phyloP scores from a whole-genome alignment of 2,329 filamentous ascomycete genomes.

The Fusarium aywerte region DNA sequence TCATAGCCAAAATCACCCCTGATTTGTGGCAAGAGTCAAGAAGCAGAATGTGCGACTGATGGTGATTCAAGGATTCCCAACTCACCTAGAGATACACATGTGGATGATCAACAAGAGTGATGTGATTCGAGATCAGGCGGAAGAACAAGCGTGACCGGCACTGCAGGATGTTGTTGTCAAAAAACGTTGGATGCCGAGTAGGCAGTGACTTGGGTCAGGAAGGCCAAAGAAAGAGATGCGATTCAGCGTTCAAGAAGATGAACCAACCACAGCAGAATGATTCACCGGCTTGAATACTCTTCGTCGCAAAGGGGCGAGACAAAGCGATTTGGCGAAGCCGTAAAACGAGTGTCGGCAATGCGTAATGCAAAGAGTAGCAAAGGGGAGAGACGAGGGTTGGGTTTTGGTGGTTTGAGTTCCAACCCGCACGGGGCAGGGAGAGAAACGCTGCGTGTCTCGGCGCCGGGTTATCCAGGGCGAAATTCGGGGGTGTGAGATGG shows the following conservation, averaged over 20 bases:
- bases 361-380: constrained; percentile 41
- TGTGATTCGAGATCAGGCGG: constrained; percentile 12
- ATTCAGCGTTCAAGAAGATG: constrained; percentile 23
- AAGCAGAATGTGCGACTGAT: neutral
- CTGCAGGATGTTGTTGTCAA: constrained; percentile 28
- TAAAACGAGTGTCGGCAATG: constrained; percentile 46
- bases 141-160: constrained; percentile 42
- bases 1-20: neutral
- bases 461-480: constrained; percentile 43
- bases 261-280: constrained; percentile 31
- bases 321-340: constrained; percentile 31
- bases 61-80: neutral
- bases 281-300: constrained; percentile 25
- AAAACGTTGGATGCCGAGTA: constrained; percentile 27
- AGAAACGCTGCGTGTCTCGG: constrained; percentile 45
- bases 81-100: constrained; percentile 44
- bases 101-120: constrained; percentile 26
- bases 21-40: neutral
- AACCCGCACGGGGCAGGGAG: constrained; percentile 33
- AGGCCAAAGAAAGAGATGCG: constrained; percentile 23
- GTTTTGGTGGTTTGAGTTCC: constrained; percentile 41
- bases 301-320: constrained; percentile 33
- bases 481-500: constrained; percentile 18
- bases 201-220: constrained; percentile 27
- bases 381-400: constrained; percentile 38